Evolutionary conservation across 1,284 basidiomycete species (phyloP).

Genomic region (Tilletia indica): DNA sequence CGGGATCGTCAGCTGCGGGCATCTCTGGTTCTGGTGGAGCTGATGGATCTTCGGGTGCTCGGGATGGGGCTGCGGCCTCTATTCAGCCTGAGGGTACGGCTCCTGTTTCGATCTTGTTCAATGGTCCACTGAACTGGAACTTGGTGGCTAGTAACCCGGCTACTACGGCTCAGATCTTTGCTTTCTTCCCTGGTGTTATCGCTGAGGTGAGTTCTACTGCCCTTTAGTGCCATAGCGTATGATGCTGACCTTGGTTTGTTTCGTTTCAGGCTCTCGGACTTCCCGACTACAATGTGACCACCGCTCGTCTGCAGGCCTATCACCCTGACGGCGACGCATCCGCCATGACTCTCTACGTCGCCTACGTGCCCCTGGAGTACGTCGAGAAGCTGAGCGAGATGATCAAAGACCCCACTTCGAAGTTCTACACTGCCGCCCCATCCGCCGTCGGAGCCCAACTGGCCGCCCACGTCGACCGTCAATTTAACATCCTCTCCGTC

Average conservation of each 20-base stretch:
- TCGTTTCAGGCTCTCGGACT: constrained; percentile 19
- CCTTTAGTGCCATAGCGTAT: background rate
- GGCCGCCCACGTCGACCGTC: constrained; percentile 42
- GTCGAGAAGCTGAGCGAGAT: constrained; percentile 30
- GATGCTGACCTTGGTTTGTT: background rate
- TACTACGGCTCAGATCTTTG: constrained; percentile 52
- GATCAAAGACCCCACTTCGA: constrained; percentile 33
- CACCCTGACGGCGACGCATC: constrained; percentile 8
- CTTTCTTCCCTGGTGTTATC: constrained; percentile 49
- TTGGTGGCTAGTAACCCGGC: constrained; percentile 46
- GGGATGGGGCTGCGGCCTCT: background rate
- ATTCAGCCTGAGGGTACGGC: constrained; percentile 9
- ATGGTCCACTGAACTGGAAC: constrained; percentile 43
- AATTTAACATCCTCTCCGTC: constrained; percentile 38
- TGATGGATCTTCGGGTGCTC: background rate
- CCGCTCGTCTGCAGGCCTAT: constrained; percentile 40
- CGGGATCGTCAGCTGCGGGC: background rate
- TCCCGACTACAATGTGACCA: constrained; percentile 33
- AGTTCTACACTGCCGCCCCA: constrained; percentile 40
- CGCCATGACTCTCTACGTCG: constrained; percentile 43
- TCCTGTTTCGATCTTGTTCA: constrained; percentile 41
- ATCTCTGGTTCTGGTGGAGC: constrained; percentile 11
- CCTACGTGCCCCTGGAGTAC: constrained; percentile 36
- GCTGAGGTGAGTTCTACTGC: constrained; percentile 21
- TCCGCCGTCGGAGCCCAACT: constrained; percentile 40